A percentile compares a stretch with the other conserved stretches of the same genome.
phyloP scores from a whole-genome alignment of 2,329 filamentous ascomycete genomes.

The Whalleya microplaca region DNA sequence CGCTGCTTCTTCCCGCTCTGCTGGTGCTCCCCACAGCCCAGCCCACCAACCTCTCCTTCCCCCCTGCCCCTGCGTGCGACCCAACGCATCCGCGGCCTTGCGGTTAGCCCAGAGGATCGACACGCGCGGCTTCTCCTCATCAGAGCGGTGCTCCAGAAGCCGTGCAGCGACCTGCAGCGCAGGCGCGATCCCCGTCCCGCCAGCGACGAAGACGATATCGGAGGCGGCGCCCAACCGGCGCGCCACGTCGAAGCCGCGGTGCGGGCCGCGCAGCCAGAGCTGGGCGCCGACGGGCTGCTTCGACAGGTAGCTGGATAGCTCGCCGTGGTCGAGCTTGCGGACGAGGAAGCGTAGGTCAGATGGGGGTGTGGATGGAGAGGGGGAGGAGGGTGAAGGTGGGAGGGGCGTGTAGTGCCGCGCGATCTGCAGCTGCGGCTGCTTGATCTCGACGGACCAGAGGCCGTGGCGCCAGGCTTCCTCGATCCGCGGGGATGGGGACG shows the following conservation, averaged over 20 bases:
- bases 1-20: slow-evolving; percentile 18
- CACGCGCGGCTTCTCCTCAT: slow-evolving; percentile 49
- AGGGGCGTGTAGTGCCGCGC: slow-evolving; percentile 89
- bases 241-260: slow-evolving; percentile 64
- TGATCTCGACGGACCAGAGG: slow-evolving; percentile 88
- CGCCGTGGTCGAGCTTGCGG: slow-evolving; percentile 76
- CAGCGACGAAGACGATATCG: slow-evolving; percentile 80
- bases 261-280: slow-evolving; percentile 79
- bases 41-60: slow-evolving; percentile 19
- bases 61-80: slow-evolving; percentile 42
- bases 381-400: slow-evolving; percentile 58
- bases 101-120: slow-evolving; percentile 85
- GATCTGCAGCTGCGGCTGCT: slow-evolving; percentile 93
- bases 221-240: slow-evolving; percentile 37
- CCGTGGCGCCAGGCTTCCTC: slow-evolving; percentile 61
- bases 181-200: slow-evolving; percentile 89
- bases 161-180: slow-evolving; percentile 79
- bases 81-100: slow-evolving; percentile 65
- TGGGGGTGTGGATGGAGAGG: neutral
- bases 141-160: slow-evolving; percentile 50
- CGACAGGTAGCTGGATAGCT: slow-evolving; percentile 83
- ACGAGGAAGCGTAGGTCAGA: slow-evolving; percentile 70
- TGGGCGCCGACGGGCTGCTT: slow-evolving; percentile 62
- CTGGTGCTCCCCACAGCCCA: slow-evolving; percentile 14
- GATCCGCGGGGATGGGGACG: slow-evolving; percentile 19